Conservation (phyloP, 2,329 filamentous ascomycete genomes). For the Iodosphaeria phyllophila region DNA sequence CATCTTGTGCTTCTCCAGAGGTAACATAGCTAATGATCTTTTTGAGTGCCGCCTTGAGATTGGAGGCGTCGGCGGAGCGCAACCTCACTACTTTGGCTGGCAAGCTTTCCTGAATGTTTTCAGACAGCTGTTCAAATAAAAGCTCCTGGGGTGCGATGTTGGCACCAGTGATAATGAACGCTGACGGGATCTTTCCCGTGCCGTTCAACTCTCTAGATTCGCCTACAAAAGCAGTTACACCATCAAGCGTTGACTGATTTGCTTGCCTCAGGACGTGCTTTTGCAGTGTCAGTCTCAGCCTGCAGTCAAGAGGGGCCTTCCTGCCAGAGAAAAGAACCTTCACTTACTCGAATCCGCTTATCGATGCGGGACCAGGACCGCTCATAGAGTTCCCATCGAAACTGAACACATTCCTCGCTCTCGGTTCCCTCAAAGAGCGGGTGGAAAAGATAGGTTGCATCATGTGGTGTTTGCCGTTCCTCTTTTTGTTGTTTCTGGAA, state of each 20-base stretch:
- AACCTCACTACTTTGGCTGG: conserved; percentile 44
- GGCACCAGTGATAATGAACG: conserved; percentile 59
- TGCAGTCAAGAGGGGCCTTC: not conserved
- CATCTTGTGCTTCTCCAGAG: conserved; percentile 28
- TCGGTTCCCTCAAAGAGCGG: conserved; percentile 37
- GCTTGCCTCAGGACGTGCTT: conserved; percentile 38
- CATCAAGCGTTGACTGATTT: conserved; percentile 38
- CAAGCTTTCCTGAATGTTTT: conserved; percentile 26
- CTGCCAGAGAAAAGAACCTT: conserved; percentile 1
- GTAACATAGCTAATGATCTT: conserved; percentile 52
- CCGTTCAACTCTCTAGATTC: conserved; percentile 12
- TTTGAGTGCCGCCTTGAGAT: conserved; percentile 55
- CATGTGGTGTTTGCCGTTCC: conserved; percentile 3
- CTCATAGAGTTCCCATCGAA: conserved; percentile 41
- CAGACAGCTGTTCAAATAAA: conserved; percentile 52
- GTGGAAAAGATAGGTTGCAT: conserved; percentile 19
- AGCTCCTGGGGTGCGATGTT: conserved; percentile 59
- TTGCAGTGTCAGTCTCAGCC: not conserved
- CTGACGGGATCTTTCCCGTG: conserved; percentile 40
- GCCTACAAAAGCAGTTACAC: conserved; percentile 37
- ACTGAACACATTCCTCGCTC: conserved; percentile 22
- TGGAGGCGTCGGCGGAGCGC: conserved; percentile 51
- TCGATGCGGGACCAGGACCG: conserved; percentile 47
- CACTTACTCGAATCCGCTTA: conserved; percentile 36
- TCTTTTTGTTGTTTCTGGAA: conserved; percentile 17